Conservation (phyloP, 257 asterid species). For the Solanum sejunctum region DNA sequence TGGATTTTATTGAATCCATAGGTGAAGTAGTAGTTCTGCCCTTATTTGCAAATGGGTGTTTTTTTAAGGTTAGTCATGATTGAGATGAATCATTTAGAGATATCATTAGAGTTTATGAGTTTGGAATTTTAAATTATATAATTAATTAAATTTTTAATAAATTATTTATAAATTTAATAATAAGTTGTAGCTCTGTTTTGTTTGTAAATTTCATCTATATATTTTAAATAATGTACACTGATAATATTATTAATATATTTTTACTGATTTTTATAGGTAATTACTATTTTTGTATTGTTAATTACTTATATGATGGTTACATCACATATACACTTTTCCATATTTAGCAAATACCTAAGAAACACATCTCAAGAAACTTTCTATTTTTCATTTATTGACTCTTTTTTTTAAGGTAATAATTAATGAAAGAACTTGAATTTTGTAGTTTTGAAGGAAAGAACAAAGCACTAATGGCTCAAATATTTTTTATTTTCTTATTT, state of each 20-base stretch:
- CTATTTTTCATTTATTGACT: not conserved
- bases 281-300: not conserved
- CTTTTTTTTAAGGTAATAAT: not conserved
- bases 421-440: not conserved
- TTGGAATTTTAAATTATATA: not conserved
- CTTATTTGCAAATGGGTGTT: not conserved
- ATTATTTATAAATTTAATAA: not conserved
- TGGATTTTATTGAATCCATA: not conserved
- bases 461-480: not conserved
- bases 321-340: not conserved
- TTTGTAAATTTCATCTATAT: not conserved
- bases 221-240: not conserved
- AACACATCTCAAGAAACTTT: not conserved
- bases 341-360: not conserved
- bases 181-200: not conserved
- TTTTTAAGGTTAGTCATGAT: not conserved
- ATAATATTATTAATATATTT: not conserved
- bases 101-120: not conserved
- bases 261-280: not conserved
- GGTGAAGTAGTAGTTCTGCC: not conserved
- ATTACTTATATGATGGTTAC: not conserved
- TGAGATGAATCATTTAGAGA: not conserved
- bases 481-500: too few species aligned
- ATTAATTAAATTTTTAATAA: not conserved
- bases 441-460: not conserved